phyloP scores from a whole-genome alignment of 768 basidiomycete species.

The Suillus subalutaceus region DNA sequence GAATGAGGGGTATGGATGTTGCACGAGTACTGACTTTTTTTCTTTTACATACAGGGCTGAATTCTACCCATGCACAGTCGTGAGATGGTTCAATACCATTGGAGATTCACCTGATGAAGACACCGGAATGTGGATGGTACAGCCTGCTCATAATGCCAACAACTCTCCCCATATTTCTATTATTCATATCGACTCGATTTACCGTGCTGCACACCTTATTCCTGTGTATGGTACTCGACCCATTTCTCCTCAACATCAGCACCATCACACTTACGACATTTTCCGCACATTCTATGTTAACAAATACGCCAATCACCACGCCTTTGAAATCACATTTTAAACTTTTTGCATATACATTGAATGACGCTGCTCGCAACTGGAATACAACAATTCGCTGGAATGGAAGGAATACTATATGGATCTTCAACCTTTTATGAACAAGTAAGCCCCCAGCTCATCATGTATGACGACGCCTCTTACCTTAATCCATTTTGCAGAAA shows the following conservation, averaged over 20 bases:
- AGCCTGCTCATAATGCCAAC: constrained; percentile 1
- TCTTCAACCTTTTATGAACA: too few species aligned
- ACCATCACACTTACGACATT: neutral
- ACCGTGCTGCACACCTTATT: constrained; percentile 33
- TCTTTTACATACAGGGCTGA: constrained; percentile 10
- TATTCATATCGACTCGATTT: constrained; percentile 29
- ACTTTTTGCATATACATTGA: too few species aligned
- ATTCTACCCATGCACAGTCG: constrained; percentile 28
- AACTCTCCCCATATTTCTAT: constrained; percentile 7
- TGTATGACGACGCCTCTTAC: too few species aligned
- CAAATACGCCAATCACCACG: neutral
- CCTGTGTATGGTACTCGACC: constrained; percentile 19
- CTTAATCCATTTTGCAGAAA: too few species aligned
- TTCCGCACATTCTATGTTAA: neutral
- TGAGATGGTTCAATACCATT: constrained; percentile 26
- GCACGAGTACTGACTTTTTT: constrained; percentile 11
- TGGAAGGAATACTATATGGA: too few species aligned
- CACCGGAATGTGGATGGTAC: constrained; percentile 32
- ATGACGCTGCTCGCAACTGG: too few species aligned
- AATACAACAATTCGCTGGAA: too few species aligned
- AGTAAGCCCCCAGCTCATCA: too few species aligned
- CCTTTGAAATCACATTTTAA: neutral
- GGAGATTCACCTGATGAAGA: constrained; percentile 20
- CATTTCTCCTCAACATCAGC: constrained; percentile 10
- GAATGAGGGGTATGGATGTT: constrained; percentile 9